Percentiles rank a stretch among this genome's conserved stretches.
Evolutionary conservation across 2,329 filamentous ascomycete genomes (phyloP).

Genomic region (Diaporthe amygdali): DNA sequence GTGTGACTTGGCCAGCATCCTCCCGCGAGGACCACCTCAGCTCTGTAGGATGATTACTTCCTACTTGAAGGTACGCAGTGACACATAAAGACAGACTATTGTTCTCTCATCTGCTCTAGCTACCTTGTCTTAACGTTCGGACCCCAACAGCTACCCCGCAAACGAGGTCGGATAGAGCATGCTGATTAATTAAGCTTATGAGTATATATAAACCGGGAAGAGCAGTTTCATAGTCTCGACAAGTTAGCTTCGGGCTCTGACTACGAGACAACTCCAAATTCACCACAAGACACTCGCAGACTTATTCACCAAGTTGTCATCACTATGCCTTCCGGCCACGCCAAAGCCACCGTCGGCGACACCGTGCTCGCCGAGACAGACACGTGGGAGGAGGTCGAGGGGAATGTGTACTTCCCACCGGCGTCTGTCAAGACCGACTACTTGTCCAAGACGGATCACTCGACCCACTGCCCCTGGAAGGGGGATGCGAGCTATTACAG

Average conservation of each 20-base stretch:
- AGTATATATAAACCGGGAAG: background rate
- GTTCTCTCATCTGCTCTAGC: background rate
- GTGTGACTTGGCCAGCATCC: background rate
- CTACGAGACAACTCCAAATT: background rate
- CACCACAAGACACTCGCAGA: background rate
- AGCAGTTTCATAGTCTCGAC: background rate
- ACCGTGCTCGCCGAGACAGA: slow-evolving; percentile 56
- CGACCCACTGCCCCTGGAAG: slow-evolving; percentile 62
- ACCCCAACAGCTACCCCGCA: slow-evolving; percentile 4
- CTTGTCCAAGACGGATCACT: slow-evolving; percentile 50
- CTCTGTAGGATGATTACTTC: background rate
- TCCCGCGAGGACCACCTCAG: background rate
- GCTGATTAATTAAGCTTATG: background rate
- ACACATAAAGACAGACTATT: background rate
- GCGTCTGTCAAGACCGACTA: slow-evolving; percentile 48
- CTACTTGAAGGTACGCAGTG: background rate
- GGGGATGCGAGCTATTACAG: slow-evolving; percentile 63
- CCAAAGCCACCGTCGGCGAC: slow-evolving; percentile 52
- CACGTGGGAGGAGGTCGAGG: slow-evolving; percentile 60
- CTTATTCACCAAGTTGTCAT: background rate
- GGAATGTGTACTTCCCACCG: slow-evolving; percentile 62
- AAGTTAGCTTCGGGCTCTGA: background rate
- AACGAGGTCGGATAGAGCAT: background rate
- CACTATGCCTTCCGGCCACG: slow-evolving; percentile 31
- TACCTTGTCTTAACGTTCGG: background rate